These are phyloP conservation scores for Colletotrichum viniferum DNA, from an alignment of 2,329 filamentous ascomycete species.

Conservation along the genomic window DNA sequence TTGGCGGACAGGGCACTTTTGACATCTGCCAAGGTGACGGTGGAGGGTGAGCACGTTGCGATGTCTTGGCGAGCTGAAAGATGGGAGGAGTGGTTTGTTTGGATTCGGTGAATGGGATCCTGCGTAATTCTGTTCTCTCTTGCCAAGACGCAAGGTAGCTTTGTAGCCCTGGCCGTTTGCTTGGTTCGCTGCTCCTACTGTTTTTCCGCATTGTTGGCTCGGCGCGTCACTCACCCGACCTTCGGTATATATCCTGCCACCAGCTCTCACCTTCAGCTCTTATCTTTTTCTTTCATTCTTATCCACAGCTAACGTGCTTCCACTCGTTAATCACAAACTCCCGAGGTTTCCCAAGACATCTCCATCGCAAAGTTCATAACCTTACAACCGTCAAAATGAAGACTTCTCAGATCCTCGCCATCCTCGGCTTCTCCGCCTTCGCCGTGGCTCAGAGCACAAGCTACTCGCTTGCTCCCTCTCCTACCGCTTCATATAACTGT, in stretches of 20 bases:
- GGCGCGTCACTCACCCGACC: background rate
- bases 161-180: background rate
- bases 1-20: background rate
- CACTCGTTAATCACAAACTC: background rate
- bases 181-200: background rate
- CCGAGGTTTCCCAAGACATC: background rate
- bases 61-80: constrained; percentile 6
- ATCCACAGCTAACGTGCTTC: background rate
- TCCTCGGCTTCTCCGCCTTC: constrained; percentile 14
- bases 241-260: background rate
- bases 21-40: background rate
- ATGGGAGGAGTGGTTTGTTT: background rate
- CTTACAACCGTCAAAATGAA: constrained; percentile 1
- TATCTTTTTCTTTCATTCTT: background rate
- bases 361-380: background rate
- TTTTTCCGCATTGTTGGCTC: background rate
- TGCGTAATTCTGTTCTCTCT: background rate
- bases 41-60: background rate
- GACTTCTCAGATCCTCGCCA: constrained; percentile 15
- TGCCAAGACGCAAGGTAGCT: background rate
- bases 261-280: background rate
- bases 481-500: no score
- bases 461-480: constrained; percentile 30
- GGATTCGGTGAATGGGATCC: background rate
- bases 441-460: background rate